phyloP scores from a whole-genome alignment of 306 rosid species.

The Myrica gale region DNA sequence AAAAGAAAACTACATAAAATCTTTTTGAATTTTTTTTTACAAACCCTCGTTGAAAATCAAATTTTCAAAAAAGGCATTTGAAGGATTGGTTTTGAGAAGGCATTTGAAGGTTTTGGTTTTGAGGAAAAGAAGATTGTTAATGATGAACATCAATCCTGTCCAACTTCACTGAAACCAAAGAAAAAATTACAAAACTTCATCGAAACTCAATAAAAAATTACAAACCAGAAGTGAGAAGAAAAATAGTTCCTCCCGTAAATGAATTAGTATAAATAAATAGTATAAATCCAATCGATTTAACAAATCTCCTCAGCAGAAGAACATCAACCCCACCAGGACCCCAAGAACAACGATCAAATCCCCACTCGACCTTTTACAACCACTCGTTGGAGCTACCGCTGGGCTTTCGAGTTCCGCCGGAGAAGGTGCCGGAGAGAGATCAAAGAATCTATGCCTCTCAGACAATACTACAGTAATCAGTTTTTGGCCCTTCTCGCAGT shows the following conservation, averaged over 20 bases:
- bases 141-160: neutral
- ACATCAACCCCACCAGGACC: neutral
- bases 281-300: neutral
- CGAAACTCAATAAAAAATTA: neutral
- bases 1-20: too few relatives aligned
- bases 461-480: slow-evolving; percentile 17
- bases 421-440: neutral
- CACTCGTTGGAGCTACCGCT: neutral
- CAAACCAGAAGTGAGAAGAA: neutral
- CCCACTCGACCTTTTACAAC: neutral
- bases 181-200: too few relatives aligned
- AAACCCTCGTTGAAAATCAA: too few relatives aligned
- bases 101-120: too few relatives aligned
- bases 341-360: neutral
- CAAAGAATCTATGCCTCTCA: neutral
- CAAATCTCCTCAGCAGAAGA: neutral
- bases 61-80: too few relatives aligned
- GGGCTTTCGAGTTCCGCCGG: neutral
- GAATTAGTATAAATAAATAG: neutral
- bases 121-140: too few relatives aligned
- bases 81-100: too few relatives aligned
- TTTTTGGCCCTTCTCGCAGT: slow-evolving; percentile 37
- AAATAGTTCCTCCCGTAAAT: neutral
- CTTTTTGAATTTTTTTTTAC: too few relatives aligned
- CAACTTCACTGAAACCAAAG: neutral